phyloP scores from a whole-genome alignment of 2,329 filamentous ascomycete species.

The Alternaria consortialis region DNA sequence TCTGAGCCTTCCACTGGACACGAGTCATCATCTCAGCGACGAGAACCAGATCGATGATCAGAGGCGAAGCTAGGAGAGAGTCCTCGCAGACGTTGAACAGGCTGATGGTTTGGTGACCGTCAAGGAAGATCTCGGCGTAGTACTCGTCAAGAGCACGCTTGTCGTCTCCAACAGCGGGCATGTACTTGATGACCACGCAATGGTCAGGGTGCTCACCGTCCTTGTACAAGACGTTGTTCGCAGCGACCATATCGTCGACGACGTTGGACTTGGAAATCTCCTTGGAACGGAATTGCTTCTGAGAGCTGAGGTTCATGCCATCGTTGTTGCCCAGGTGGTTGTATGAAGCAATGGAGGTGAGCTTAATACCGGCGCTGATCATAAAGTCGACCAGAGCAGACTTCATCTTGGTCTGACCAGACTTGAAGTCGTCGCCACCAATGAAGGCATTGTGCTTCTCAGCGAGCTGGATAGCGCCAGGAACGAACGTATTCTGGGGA shows the following conservation, averaged over 20 bases:
- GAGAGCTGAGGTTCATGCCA: constrained; percentile 96
- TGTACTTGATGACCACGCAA: constrained; percentile 99
- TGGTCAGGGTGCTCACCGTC: constrained; percentile 95
- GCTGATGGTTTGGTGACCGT: constrained; percentile 97
- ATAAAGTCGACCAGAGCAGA: constrained; percentile 97
- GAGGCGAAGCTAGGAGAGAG: constrained; percentile 90
- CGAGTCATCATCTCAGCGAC: constrained; percentile 98
- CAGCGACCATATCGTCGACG: constrained; percentile 99
- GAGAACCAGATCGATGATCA: constrained; percentile 96
- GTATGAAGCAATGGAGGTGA: constrained; percentile 98
- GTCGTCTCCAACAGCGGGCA: constrained; percentile 98
- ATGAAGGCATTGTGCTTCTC: constrained; percentile 89
- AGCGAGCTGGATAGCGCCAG: constrained; percentile 87
- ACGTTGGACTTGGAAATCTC: constrained; percentile 99
- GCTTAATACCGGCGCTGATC: constrained; percentile 98
- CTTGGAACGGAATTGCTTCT: constrained; percentile 99
- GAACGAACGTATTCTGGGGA: constrained; percentile 98
- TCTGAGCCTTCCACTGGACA: constrained; percentile 82
- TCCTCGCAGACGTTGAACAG: constrained; percentile 99
- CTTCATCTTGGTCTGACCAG: constrained; percentile 99
- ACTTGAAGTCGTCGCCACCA: constrained; percentile 99
- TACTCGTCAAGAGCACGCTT: constrained; percentile 99
- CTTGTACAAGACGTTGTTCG: constrained; percentile 90
- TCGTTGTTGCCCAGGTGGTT: constrained; percentile 99
- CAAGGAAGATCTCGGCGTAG: constrained; percentile 98